Base-by-base conservation (phyloP, 1,284 basidiomycete genomes). In the Ceratobasidium theobromae region DNA sequence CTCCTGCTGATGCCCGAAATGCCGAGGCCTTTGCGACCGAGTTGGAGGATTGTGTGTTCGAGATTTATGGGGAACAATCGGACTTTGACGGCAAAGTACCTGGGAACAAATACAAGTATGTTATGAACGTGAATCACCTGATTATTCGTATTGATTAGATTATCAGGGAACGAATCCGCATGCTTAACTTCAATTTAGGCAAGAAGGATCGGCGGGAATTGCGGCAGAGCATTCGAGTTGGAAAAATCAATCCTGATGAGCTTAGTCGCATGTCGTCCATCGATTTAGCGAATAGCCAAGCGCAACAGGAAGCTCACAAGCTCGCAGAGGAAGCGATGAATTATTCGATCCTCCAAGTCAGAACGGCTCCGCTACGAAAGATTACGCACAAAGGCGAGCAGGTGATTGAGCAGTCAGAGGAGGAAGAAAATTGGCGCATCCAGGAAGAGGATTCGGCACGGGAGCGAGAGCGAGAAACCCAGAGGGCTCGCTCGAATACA, bases 361-460 rank as follows among this genome's bases (percentile, higher is more conserved):
- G 66, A n/a, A 80, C 83, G 11, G 79, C 80, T 3, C 81, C 84
- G 27, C 91, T 91, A 67, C 86, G 88, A 71, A 93, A 93, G 76
- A 88, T 92, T 69, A 94, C 91, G 21, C 92, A 93, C 79, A 94
- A 94, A 76, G 92, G 92, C 67, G 77, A 93, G 69, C 86, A 93
- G 78, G 86, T 91, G 72, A 91, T 94, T 72, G 92, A 65, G 18
- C 93, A 75, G 86, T 87, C 75, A 2, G 77, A 86, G 57, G 83
- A 84, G 69, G 87, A 84, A 53, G 68, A 58, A 16, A 66, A 41
- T 23, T 66, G 52, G 46, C 68, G 46, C 46, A 64, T 69, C 1
- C 65, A 69, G 28, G 62, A 71, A 27, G 68, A 69, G 43, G 48
- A 81, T 46, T 69, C 74, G 35, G 77, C 78, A 54, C 75, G 75